Base-by-base conservation (phyloP, 805 yeast genomes). In the Metschnikowia picachoensis region DNA sequence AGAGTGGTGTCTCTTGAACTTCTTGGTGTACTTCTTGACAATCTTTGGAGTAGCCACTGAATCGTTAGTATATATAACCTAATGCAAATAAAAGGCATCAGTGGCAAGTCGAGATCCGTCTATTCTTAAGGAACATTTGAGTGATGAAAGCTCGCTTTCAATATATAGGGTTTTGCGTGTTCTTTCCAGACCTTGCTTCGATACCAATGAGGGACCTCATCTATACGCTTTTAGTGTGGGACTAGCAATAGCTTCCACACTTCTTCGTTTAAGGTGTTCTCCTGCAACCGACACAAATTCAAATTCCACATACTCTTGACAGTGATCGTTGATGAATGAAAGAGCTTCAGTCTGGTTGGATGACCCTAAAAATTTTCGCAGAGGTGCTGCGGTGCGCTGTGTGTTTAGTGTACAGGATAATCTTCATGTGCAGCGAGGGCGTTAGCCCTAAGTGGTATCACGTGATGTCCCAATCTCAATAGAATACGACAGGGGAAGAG, bases 1-100 rank as follows among this genome's bases (percentile, higher is more conserved):
- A 77, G 97, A 90, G 84, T 94, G 99, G 78, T 92, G 98, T 83
- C 99, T 90, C 92, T 91, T 95, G 87, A 94, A 94, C 85, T 86
- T 87, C 84, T 89, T 89, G 72, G 90, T 74, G 89, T 91, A 94
- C 90, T 94, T 94, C 92, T 94, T 95, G 77, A 92, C 97, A 79
- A 94, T 94, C 92, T 89, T 91, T 80, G 98, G 97, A 79, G 96
- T 89, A 82, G 98, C 96, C 98, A 94, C 74, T 67, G 60, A 33
- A 51, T n/a, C 43, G 56, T 57, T 58, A 66, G 65, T 63, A 62
- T 25, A 31, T 17, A 16, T 17, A 13, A 20, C 32, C 32, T 30
- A 11, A 3, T 5, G 32, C n/a, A 30, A 30, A 30, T 30, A 6
- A 13, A 30, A 30, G 32, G 32, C 32, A 30, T 30, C 32, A 6